Evolutionary conservation across 495 filamentous ascomycete genomes (phyloP).

Genomic region (Penicillium soppii): DNA sequence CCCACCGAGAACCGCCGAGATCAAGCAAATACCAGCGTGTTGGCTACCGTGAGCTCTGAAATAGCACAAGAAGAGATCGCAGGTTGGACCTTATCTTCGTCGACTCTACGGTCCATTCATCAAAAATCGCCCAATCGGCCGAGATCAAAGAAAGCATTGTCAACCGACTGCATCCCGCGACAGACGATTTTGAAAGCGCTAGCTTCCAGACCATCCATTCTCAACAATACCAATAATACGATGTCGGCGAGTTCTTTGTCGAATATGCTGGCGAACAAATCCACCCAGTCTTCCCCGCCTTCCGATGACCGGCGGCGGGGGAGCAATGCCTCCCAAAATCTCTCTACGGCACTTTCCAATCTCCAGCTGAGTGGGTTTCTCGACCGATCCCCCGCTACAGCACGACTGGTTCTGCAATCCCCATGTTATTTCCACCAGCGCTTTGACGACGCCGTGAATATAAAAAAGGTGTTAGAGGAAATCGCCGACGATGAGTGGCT

Average conservation of each 20-base stretch:
- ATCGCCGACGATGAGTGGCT: slow-evolving; percentile 85
- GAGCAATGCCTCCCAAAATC: slow-evolving; percentile 54
- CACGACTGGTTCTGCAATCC: slow-evolving; percentile 70
- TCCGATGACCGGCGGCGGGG: slow-evolving; percentile 42
- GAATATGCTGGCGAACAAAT: slow-evolving; percentile 35
- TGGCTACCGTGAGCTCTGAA: slow-evolving; percentile 22
- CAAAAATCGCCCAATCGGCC: slow-evolving; percentile 39
- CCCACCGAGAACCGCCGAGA: slow-evolving; percentile 30
- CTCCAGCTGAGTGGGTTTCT: slow-evolving; percentile 47
- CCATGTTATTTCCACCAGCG: slow-evolving; percentile 97
- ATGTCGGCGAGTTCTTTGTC: slow-evolving; percentile 48
- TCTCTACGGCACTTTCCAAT: slow-evolving; percentile 65
- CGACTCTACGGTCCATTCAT: slow-evolving; percentile 39
- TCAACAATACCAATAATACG: slow-evolving; percentile 53
- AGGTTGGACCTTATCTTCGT: slow-evolving; percentile 26
- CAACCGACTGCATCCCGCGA: slow-evolving; percentile 71
- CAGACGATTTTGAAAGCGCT: slow-evolving; percentile 90
- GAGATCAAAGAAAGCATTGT: slow-evolving; percentile 62
- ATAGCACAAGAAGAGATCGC: slow-evolving; percentile 33
- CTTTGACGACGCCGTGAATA: slow-evolving; percentile 93
- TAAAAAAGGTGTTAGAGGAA: slow-evolving; percentile 93
- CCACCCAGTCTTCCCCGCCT: slow-evolving; percentile 22
- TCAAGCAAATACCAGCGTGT: slow-evolving; percentile 17
- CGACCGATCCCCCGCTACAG: slow-evolving; percentile 57
- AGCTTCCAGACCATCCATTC: slow-evolving; percentile 63